A percentile compares a stretch with the other conserved stretches of the same genome.
Conservation (phyloP, 257 asterid species). For the Nicotiana tomentosiformis region DNA sequence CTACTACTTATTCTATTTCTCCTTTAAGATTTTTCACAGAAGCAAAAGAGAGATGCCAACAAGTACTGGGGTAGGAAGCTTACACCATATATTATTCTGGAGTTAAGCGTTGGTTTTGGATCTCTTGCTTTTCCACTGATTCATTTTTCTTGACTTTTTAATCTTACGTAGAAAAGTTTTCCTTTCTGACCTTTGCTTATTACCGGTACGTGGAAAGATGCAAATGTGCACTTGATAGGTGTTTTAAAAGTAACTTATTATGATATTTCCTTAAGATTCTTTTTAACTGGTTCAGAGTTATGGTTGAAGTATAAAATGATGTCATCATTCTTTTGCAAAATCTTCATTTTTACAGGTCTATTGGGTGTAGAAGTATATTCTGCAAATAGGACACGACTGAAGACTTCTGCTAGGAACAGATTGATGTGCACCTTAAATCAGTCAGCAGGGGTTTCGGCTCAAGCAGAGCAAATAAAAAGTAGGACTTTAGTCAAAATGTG, state of each 20-base stretch:
- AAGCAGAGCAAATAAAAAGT: constrained; percentile 22
- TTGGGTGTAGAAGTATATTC: constrained; percentile 21
- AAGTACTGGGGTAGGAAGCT: background rate
- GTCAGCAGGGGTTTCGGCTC: constrained; percentile 24
- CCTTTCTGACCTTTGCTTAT: background rate
- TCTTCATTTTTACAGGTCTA: constrained; percentile 28
- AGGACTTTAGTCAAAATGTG: constrained; percentile 84
- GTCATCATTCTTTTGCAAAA: background rate
- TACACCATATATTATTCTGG: background rate
- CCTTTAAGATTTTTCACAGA: background rate
- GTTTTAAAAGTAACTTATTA: background rate
- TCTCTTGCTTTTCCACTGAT: background rate
- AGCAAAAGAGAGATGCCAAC: background rate
- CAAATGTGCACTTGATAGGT: background rate
- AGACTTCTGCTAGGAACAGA: constrained; percentile 21
- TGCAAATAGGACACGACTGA: background rate
- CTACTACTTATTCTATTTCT: background rate
- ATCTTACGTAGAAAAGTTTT: background rate
- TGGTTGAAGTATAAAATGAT: background rate
- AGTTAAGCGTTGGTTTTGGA: background rate
- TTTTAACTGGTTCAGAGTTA: background rate
- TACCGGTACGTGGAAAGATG: background rate
- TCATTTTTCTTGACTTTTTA: background rate
- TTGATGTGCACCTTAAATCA: constrained; percentile 25
- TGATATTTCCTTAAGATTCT: background rate